Evolutionary conservation across 2,329 filamentous ascomycete genomes (phyloP).

Genomic region (Geoglossum cookeanum): DNA sequence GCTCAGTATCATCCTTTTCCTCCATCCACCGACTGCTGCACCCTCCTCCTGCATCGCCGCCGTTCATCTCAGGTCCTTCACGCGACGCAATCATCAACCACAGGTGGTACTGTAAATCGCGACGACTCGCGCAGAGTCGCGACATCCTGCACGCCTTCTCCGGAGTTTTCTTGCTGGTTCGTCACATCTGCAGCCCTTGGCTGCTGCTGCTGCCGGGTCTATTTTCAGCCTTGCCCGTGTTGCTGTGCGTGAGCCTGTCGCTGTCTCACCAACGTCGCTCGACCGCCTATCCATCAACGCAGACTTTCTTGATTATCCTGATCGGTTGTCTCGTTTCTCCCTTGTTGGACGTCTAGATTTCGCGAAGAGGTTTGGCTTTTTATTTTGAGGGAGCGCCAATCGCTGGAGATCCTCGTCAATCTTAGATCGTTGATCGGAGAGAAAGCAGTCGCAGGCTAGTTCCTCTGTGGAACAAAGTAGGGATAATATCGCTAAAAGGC

Average conservation of each 20-base stretch:
- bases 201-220: constrained; percentile 1
- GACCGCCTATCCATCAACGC: not conserved
- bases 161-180: constrained; percentile 1
- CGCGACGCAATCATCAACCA: not conserved
- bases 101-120: not conserved
- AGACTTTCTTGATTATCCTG: not conserved
- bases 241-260: constrained; percentile 1
- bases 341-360: not conserved
- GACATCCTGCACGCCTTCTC: not conserved
- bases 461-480: not conserved
- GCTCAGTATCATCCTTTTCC: not conserved
- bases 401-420: not conserved
- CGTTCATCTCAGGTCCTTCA: not conserved
- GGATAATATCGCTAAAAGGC: not conserved
- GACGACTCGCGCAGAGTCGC: not conserved
- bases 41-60: not conserved
- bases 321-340: not conserved
- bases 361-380: not conserved
- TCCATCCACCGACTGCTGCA: too few species aligned
- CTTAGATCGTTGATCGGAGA: not conserved
- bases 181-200: constrained; percentile 2
- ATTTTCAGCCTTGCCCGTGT: constrained; percentile 2
- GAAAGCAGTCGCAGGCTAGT: not conserved
- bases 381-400: not conserved
- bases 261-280: constrained; percentile 2